phyloP scores from a whole-genome alignment of 169 alveolate species.

The Plasmodium falciparum region DNA sequence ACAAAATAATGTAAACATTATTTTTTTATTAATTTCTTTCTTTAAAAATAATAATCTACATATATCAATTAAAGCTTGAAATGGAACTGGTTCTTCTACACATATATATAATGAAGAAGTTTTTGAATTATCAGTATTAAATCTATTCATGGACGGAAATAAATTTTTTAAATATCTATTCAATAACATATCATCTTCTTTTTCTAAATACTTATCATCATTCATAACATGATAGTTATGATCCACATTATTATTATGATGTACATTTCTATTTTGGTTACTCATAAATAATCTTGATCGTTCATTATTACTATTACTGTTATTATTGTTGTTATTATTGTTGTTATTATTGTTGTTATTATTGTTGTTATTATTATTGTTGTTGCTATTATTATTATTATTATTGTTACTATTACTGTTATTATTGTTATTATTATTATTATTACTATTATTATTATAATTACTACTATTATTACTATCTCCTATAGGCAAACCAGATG shows the following conservation, averaged over 20 bases:
- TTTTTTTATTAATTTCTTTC: constrained; percentile 82
- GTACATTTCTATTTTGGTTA: constrained; percentile 25
- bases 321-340: constrained; percentile 13
- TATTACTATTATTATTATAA: neutral
- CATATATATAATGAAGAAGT: constrained; percentile 69
- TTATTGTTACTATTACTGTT: neutral
- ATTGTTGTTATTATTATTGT: neutral
- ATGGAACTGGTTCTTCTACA: constrained; percentile 76
- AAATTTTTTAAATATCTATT: constrained; percentile 76
- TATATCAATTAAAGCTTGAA: constrained; percentile 79
- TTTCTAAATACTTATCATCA: constrained; percentile 61
- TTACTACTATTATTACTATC: constrained; percentile 8
- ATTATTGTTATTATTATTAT: neutral
- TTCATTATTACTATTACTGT: neutral
- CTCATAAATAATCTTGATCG: constrained; percentile 15
- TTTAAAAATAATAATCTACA: constrained; percentile 84
- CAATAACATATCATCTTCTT: constrained; percentile 71
- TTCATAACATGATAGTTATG: constrained; percentile 25
- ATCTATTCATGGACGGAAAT: constrained; percentile 27
- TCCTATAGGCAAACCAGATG: constrained; percentile 16
- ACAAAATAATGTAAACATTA: constrained; percentile 81
- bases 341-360: constrained; percentile 1
- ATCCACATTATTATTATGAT: constrained; percentile 16
- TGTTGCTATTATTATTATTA: neutral
- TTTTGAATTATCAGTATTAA: constrained; percentile 14